Percentiles rank a stretch among this genome's conserved stretches.
Evolutionary conservation across 2,329 filamentous ascomycete genomes (phyloP).

Genomic region (Sclerotinia glacialis): DNA sequence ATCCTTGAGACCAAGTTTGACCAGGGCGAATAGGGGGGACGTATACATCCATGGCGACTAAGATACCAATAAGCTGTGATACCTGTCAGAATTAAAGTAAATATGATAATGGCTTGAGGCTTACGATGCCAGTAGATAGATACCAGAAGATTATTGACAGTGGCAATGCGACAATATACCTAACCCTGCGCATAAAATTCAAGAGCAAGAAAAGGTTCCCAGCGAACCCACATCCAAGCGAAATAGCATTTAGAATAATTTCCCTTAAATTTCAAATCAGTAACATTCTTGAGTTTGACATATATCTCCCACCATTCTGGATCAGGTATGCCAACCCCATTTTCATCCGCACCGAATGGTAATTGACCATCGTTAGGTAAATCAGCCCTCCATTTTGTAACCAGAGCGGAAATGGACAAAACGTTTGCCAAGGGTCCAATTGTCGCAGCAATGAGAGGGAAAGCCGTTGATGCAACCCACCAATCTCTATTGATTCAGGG

Average conservation of each 20-base stretch:
- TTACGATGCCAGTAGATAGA: constrained; percentile 56
- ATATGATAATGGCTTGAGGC: constrained; percentile 43
- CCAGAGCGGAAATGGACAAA: constrained; percentile 63
- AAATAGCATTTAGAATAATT: constrained; percentile 61
- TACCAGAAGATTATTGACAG: constrained; percentile 67
- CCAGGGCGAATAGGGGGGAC: constrained; percentile 45
- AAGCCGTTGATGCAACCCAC: constrained; percentile 44
- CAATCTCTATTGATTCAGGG: constrained; percentile 36
- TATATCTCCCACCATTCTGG: constrained; percentile 53
- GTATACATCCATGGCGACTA: constrained; percentile 55
- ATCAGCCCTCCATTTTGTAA: constrained; percentile 59
- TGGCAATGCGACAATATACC: constrained; percentile 67
- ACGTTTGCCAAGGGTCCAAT: constrained; percentile 71
- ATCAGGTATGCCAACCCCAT: constrained; percentile 55
- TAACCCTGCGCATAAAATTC: constrained; percentile 65
- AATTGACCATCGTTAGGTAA: constrained; percentile 47
- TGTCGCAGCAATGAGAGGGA: constrained; percentile 63
- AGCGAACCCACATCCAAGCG: constrained; percentile 60
- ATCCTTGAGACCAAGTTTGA: constrained; percentile 63
- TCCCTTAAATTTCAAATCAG: constrained; percentile 43
- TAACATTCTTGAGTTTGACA: background rate
- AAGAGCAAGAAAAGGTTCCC: constrained; percentile 67
- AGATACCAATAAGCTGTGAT: constrained; percentile 54
- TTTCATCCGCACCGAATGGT: constrained; percentile 46
- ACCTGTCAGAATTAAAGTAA: constrained; percentile 14